A percentile compares a stretch with the other conserved stretches of the same genome.
Evolutionary conservation across 345 rosid species (phyloP).

Genomic region (Brassica nigra): DNA sequence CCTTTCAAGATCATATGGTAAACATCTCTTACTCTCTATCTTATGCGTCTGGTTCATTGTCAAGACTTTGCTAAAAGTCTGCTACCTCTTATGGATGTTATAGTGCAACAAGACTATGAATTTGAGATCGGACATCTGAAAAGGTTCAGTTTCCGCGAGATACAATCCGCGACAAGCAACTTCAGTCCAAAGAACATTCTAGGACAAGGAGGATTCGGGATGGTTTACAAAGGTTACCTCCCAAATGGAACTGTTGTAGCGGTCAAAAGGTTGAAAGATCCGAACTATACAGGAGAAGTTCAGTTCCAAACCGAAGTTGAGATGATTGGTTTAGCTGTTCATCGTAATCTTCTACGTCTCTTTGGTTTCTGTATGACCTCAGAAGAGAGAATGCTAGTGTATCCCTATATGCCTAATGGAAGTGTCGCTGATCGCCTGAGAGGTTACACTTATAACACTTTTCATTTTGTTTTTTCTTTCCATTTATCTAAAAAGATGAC

Average conservation of each 20-base stretch:
- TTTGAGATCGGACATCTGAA: slow-evolving; percentile 82
- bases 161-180: slow-evolving; percentile 76
- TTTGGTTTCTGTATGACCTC: slow-evolving; percentile 90
- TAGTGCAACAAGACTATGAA: slow-evolving; percentile 91
- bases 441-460: slow-evolving; percentile 50
- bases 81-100: slow-evolving; percentile 7
- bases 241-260: slow-evolving; percentile 73
- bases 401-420: slow-evolving; percentile 98
- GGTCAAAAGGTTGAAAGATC: slow-evolving; percentile 92
- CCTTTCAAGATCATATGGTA: slow-evolving; percentile 65
- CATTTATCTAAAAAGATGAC: not conserved
- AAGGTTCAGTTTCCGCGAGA: slow-evolving; percentile 82
- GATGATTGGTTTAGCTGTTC: slow-evolving; percentile 96
- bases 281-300: slow-evolving; percentile 80
- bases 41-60: not conserved
- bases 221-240: slow-evolving; percentile 90
- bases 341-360: slow-evolving; percentile 80
- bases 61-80: not conserved
- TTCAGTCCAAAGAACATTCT: slow-evolving; percentile 76
- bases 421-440: slow-evolving; percentile 89
- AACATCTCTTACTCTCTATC: not conserved
- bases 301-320: slow-evolving; percentile 99
- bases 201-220: slow-evolving; percentile 97
- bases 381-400: slow-evolving; percentile 83
- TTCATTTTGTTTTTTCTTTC: not conserved